A percentile compares a stretch with the other conserved stretches of the same genome.
Conservation (phyloP, 2,329 filamentous ascomycete genomes). For the Neocucurbitaria cava region DNA sequence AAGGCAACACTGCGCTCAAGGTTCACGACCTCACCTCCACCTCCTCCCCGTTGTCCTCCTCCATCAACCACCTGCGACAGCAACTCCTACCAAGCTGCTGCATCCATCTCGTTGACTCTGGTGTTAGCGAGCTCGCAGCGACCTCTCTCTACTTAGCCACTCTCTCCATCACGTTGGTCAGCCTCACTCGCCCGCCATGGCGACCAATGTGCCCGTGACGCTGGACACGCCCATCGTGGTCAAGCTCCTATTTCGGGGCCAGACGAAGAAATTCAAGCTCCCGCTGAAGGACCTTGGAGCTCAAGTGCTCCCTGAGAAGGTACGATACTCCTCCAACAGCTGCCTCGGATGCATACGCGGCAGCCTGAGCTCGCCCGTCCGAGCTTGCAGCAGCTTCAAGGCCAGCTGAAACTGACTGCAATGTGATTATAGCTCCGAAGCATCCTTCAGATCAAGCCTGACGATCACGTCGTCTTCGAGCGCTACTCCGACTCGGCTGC, state of each 20-base stretch:
- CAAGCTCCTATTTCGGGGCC: constrained; percentile 81
- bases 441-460: constrained; percentile 69
- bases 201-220: constrained; percentile 57
- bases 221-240: constrained; percentile 81
- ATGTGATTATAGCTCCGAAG: constrained; percentile 63
- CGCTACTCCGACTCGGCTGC: constrained; percentile 94
- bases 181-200: constrained; percentile 45
- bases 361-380: constrained; percentile 23
- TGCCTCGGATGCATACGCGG: constrained; percentile 17
- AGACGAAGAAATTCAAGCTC: constrained; percentile 84
- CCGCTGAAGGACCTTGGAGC: constrained; percentile 83
- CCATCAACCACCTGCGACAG: constrained; percentile 11
- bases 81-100: constrained; percentile 2
- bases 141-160: constrained; percentile 14
- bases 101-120: constrained; percentile 8
- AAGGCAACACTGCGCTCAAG: constrained; percentile 24
- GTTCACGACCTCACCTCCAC: constrained; percentile 22
- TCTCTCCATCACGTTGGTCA: constrained; percentile 25
- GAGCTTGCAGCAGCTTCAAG: constrained; percentile 13
- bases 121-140: constrained; percentile 10
- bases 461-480: constrained; percentile 75
- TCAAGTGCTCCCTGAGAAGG: constrained; percentile 78
- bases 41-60: constrained; percentile 11
- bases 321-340: constrained; percentile 58
- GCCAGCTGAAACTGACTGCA: constrained; percentile 23